Base-by-base conservation (phyloP, 2,329 filamentous ascomycete genomes). In the Cercospora sesami region DNA sequence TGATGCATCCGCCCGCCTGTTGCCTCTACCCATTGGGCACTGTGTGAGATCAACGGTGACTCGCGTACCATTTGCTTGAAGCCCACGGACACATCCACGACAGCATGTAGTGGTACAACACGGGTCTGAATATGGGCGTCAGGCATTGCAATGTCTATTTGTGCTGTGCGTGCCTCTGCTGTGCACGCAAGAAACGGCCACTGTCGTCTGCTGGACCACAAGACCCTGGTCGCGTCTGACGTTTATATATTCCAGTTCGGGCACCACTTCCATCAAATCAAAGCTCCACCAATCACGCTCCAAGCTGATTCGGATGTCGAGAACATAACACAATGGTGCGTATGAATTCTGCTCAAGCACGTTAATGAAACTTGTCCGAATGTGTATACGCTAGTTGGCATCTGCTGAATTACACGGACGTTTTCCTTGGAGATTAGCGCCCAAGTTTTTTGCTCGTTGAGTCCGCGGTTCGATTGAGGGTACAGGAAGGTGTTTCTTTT, bases 301-400 rank as follows among this genome's bases (percentile, higher is more conserved):
- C 48, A 16, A 55, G 48, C 48, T 26, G 48, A n/a, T 55, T 55
- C 12, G 12, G 23, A 55, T 28, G 23, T 16, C 26, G 45, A 48
- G 45, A 21, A 23, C 18, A 48, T 18, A 48, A 48, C 18, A 23
- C 42, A 18, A 48, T 28, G 48, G 21, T 55, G 23, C 23, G 48
- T 28, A 26, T 55, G 33, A n/a, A 23, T 28, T n/a, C 23, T 16
- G 23, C 48, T 42, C 48, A 28, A 28, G 23, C 21, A 55, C 48
- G 21, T 55, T 55, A 55, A 55, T 55, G 48, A 55, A 55, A 55
- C 23, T 14, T 28, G 48, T 55, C 48, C 48, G 28, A 21, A 55
- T 55, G 48, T 55, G 14, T 55, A 55, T 55, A 55, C 48, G 48
- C 33, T 55, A 55, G 48, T 55, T 55, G 48, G 48, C 48, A 55